A percentile compares a stretch with the other conserved stretches of the same genome.
These are phyloP conservation scores for Debaryomycetaceae sp. DNA, from an alignment of 1,139 yeast species.

Conservation along the genomic window DNA sequence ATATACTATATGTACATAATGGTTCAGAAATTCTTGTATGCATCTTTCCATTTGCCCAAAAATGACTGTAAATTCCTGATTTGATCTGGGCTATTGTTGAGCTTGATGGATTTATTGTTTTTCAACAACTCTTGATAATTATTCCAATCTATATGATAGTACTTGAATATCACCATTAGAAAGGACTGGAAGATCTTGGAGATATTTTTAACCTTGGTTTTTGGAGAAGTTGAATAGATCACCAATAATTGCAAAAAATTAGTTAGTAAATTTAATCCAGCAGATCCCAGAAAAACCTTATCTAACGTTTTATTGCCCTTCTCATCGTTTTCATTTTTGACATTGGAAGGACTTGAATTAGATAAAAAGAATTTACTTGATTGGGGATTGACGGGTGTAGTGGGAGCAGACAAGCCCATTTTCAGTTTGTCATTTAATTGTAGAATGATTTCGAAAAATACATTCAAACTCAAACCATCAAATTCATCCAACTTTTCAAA, in stretches of 20 bases:
- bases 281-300: conserved; percentile 15
- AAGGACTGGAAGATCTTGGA: conserved; percentile 33
- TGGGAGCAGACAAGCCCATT: conserved; percentile 44
- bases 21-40: conserved; percentile 17
- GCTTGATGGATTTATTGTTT: conserved; percentile 33
- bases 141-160: conserved; percentile 46
- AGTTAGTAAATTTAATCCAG: conserved; percentile 25
- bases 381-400: conserved; percentile 36
- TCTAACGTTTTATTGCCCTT: conserved; percentile 1
- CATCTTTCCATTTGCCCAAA: conserved; percentile 36
- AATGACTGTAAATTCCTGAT: conserved; percentile 34
- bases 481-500: conserved; percentile 30
- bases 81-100: conserved; percentile 36
- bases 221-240: conserved; percentile 36
- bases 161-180: conserved; percentile 32
- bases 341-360: conserved; percentile 8
- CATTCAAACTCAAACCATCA: conserved; percentile 26
- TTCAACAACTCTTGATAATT: conserved; percentile 31
- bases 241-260: conserved; percentile 35
- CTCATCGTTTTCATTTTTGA: conserved; percentile 3
- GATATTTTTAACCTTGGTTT: conserved; percentile 29
- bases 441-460: conserved; percentile 32
- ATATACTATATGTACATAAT: neutral
- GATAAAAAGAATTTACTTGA: conserved; percentile 7
- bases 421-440: conserved; percentile 44